Evolutionary conservation across 2,329 filamentous ascomycete genomes (phyloP), one percentile per base, ranked within the genome.

Genomic region (Allantophomopsis lycopodina): DNA sequence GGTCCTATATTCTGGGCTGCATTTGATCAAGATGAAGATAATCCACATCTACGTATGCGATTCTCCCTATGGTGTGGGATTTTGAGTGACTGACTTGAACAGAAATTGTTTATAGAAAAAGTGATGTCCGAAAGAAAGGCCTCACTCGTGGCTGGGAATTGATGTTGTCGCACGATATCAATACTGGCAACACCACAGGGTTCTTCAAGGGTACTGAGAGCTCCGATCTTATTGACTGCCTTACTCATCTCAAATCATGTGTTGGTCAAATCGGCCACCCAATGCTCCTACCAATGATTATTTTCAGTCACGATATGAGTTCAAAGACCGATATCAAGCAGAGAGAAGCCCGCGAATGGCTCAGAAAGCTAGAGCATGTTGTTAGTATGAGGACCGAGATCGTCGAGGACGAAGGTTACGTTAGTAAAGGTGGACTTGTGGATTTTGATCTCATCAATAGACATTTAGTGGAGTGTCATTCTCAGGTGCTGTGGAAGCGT

Each of bases 91-190:
- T 38, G 21, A 38, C 30, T 6, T 16, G 30, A 34, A 4, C 45
- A 73, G 69, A 79, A 50, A 71, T 79, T 47, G 65, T 79, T 43
- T 75, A 73, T 51, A 69, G 75, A 47, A 79, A 79, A 55, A 76
- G 71, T 15, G 75, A 79, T 51, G 75, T 79, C 33, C 69, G 71
- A 40, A 79, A 79, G 54, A 76, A 73, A 57, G 73, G 72, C 40
- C 68, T 65, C 51, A 79, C 75, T 14, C 68, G 75, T 38, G 74
- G 74, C 33, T 79, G 73, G 73, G 75, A 79, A 54, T 63, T 77
- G 42, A 74, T 76, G 63, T 64, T 79, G 32, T 76, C 72, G 2
- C 64, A 79, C 55, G 66, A 63, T 38, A 69, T 78, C 56, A 60
- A 55, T 12, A 69, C 66, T 4, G 60, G 62, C 46, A 64, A 77